Evolutionary conservation across 495 filamentous ascomycete genomes (phyloP).

Genomic region (Chaetomium fimeti): DNA sequence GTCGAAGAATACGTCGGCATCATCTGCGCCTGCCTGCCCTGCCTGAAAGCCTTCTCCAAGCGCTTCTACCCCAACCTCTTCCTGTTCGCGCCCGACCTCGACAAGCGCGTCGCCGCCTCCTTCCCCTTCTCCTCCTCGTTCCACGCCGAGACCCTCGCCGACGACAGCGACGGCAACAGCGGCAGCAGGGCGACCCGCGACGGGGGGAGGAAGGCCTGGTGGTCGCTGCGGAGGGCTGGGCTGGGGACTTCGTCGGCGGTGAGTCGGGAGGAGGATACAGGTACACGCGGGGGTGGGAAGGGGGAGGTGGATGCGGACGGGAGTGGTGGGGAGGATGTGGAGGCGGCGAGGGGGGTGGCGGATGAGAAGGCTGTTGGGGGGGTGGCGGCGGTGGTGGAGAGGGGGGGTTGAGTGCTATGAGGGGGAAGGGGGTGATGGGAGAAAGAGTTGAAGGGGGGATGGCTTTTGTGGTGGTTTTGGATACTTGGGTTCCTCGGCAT

Average conservation of each 20-base stretch:
- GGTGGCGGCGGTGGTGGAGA: neutral
- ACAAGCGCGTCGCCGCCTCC: slow-evolving; percentile 6
- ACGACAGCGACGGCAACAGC: neutral
- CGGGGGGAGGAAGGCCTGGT: neutral
- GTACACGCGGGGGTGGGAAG: neutral
- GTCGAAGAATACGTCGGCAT: slow-evolving; percentile 31
- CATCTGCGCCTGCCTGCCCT: slow-evolving; percentile 32
- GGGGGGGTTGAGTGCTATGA: neutral
- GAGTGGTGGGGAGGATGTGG: neutral
- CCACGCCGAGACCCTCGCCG: neutral
- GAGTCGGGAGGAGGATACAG: neutral
- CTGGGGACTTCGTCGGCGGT: neutral
- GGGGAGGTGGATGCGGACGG: neutral
- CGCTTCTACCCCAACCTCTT: slow-evolving; percentile 24
- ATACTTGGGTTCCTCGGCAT: neutral
- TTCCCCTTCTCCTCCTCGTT: slow-evolving; percentile 6
- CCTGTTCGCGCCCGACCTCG: slow-evolving; percentile 11
- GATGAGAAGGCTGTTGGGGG: neutral
- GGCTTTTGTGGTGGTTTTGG: neutral
- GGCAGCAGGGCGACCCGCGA: neutral
- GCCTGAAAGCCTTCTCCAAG: slow-evolving; percentile 26
- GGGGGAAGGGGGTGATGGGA: too few relatives aligned
- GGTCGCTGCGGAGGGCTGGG: neutral
- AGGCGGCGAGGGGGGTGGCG: neutral
- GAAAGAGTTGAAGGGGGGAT: too few relatives aligned